Evolutionary conservation across 768 basidiomycete genomes (phyloP), one percentile per base, ranked within the genome.

Genomic region (Hebeloma cylindrosporum): DNA sequence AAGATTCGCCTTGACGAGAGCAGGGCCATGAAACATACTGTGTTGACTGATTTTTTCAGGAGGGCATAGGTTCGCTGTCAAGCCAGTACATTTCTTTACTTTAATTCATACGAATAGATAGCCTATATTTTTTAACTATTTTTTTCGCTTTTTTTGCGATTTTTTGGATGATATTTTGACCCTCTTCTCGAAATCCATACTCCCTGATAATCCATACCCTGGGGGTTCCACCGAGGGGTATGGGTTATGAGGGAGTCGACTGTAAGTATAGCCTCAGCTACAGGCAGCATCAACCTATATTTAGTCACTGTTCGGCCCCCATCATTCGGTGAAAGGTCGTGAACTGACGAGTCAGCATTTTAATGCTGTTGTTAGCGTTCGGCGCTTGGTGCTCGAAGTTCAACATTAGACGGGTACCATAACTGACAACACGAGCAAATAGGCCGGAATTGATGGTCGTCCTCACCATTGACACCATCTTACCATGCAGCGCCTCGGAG

Each of bases 31-130:
- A 53, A 51, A 50, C 16, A 38, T 18, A 53, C 48, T 36, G 32
- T 48, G 45, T 36, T 57, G 27, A 56, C 51, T 32, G 45, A 55
- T 31, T 57, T 38, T 49, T 53, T 51, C 26, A 23, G 28, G 21
- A 40, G 21, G 14, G 1, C 31, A 28, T 50, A 47, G 39, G 35
- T 35, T n/a, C n/a, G n/a, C 23, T 40, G 38, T 14, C 23, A 32
- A 13, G 21, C 16, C 13, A 22, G 11, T 5, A 33, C 14, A 20
- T 13, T 7, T 32, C 18, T 35, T 5, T 35, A 18, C 28, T 13
- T 10, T 13, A 17, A 25, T 23, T 33, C 11, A 39, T 25, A 22
- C 20, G 7, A 33, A 38, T 38, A 26, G n/a, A 14, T n/a, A 32
- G 13, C 10, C 3, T 41, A 4, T 2, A 29, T 36, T 41, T 39